phyloP scores from a whole-genome alignment of 2,329 filamentous ascomycete species.

The Apiospora pterosperma region DNA sequence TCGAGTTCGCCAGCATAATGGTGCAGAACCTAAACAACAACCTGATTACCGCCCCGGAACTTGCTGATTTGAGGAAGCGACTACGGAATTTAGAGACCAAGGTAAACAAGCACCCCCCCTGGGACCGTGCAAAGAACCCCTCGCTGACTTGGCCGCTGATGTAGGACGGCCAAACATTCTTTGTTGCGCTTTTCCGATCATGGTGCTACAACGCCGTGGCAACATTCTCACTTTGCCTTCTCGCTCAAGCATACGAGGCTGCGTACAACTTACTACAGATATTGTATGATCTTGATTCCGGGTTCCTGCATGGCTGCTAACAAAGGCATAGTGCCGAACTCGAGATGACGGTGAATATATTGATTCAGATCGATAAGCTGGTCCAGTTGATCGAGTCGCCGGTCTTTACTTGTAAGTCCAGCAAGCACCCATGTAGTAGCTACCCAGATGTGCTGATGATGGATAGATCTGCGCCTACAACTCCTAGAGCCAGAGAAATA shows the following conservation, averaged over 20 bases:
- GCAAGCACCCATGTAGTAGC: slow-evolving; percentile 4
- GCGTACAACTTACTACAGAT: slow-evolving; percentile 95
- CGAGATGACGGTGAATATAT: slow-evolving; percentile 97
- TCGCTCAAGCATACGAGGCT: slow-evolving; percentile 97
- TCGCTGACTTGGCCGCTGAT: slow-evolving; percentile 10
- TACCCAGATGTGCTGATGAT: neutral
- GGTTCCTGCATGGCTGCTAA: slow-evolving; percentile 12
- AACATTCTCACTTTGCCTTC: slow-evolving; percentile 90
- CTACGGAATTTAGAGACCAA: slow-evolving; percentile 87
- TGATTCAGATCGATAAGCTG: slow-evolving; percentile 98
- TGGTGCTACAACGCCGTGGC: slow-evolving; percentile 99
- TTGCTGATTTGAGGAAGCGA: slow-evolving; percentile 85
- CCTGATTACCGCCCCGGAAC: slow-evolving; percentile 91
- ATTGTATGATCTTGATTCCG: slow-evolving; percentile 57
- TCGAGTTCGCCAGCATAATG: slow-evolving; percentile 99
- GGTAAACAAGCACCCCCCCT: slow-evolving; percentile 35
- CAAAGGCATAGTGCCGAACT: slow-evolving; percentile 71
- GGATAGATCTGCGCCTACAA: slow-evolving; percentile 82
- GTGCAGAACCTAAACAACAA: slow-evolving; percentile 99
- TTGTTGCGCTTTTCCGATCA: slow-evolving; percentile 88
- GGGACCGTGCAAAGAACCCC: neutral
- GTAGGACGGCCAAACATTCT: slow-evolving; percentile 90
- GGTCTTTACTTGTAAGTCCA: slow-evolving; percentile 86
- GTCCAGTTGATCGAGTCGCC: slow-evolving; percentile 96
- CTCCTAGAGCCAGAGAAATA: slow-evolving; percentile 93